Base-by-base conservation (phyloP, 2,329 filamentous ascomycete genomes). In the Monosporascus sp. region DNA sequence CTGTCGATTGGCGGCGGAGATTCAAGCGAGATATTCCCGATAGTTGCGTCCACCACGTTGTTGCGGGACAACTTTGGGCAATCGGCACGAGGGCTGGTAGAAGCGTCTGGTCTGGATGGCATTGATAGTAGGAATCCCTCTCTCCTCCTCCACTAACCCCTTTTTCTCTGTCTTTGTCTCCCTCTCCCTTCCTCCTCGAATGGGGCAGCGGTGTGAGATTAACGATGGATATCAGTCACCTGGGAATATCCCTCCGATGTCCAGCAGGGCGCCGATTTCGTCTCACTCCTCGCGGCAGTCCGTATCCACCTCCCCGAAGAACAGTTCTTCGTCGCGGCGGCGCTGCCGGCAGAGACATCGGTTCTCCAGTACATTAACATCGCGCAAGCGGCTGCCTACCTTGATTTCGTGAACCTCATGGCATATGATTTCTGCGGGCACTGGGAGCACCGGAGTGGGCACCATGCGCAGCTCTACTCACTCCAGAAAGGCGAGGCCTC, bases 361-460 rank as follows among this genome's bases (percentile, higher is more conserved):
- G 78, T 85, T 1, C 73, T 94, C 51, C 80, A 83, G 60, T 77
- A 87, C 63, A 88, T 93, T 65, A 81, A 91, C 64, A 73, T 93
- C 11, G 72, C 69, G 20, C 73, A 76, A 52, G 81, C 85, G 11
- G 78, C 85, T 48, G 72, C 80, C 46, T 84, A 88, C 60, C 75
- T 94, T 37, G 88, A 93, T 68, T 79, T 85, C 57, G 73, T 94
- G 67, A 93, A 93, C 67, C 72, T 94, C 37, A 90, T 88, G 81
- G 82, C 88, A 1, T 94, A 91, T 69, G 89, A 94, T 68, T 89
- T 92, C 64, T 84, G 81, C 25, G 88, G 89, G 1, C 75, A 82
- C 3, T 92, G 88, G 88, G 81, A 80, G 1, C 66, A 74, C 31
- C 79, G 79, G 53, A 82, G 82, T 46, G 89, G 88, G 6, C 87